Conservation (phyloP, 2,329 filamentous ascomycete species). For the Botryosphaeria agaves region DNA sequence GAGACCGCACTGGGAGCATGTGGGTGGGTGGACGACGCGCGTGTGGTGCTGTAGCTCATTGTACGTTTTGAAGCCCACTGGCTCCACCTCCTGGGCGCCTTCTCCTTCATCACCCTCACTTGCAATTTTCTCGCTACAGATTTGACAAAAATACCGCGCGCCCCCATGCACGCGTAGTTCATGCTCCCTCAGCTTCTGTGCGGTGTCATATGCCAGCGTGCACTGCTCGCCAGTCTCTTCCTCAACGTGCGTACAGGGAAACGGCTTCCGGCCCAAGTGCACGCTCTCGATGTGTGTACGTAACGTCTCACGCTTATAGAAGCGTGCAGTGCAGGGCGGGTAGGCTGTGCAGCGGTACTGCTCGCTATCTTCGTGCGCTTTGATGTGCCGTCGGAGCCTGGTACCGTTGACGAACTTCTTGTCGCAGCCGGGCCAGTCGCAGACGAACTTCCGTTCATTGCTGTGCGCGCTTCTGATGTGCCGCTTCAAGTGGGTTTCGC, state of each 20-base stretch:
- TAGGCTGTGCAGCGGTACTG: slow-evolving; percentile 56
- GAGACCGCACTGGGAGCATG: slow-evolving; percentile 57
- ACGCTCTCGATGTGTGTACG: slow-evolving; percentile 64
- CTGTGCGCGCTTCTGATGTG: slow-evolving; percentile 74
- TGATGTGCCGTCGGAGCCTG: slow-evolving; percentile 56
- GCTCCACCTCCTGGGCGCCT: slow-evolving; percentile 5
- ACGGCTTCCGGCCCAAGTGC: slow-evolving; percentile 57
- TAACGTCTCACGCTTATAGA: slow-evolving; percentile 75
- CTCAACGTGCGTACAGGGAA: slow-evolving; percentile 46
- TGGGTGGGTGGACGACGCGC: slow-evolving; percentile 50
- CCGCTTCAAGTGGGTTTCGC: slow-evolving; percentile 70
- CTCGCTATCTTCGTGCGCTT: slow-evolving; percentile 63
- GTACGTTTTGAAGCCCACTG: slow-evolving; percentile 47
- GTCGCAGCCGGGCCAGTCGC: slow-evolving; percentile 53
- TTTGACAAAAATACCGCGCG: slow-evolving; percentile 57
- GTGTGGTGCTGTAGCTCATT: slow-evolving; percentile 57
- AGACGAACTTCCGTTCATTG: slow-evolving; percentile 50
- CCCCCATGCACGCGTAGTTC: slow-evolving; percentile 51
- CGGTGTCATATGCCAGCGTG: slow-evolving; percentile 53
- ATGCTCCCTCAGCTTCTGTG: slow-evolving; percentile 54
- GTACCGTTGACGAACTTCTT: slow-evolving; percentile 73
- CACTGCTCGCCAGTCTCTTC: slow-evolving; percentile 39
- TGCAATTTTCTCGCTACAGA: slow-evolving; percentile 34
- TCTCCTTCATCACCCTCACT: slow-evolving; percentile 3
- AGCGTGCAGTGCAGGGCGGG: slow-evolving; percentile 55